A percentile compares a stretch with the other conserved stretches of the same genome.
Conservation (phyloP, 345 rosid species). For the thale cress (Arabidopsis thaliana) region DNA sequence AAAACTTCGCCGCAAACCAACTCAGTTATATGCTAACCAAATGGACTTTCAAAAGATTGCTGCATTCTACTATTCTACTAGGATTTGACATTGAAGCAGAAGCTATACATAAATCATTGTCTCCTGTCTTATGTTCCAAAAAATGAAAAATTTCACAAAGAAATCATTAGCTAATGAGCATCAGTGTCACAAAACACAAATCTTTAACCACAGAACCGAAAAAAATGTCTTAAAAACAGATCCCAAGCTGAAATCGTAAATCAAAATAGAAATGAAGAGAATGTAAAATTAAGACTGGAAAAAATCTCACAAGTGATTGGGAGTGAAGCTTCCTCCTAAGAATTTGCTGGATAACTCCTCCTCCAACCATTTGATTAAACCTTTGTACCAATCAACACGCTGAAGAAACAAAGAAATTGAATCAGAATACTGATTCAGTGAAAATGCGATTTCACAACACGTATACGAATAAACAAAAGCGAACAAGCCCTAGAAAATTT, state of each 20-base stretch:
- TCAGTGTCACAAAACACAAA: neutral
- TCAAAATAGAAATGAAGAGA: constrained; percentile 1
- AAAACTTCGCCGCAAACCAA: neutral
- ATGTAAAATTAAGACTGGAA: neutral
- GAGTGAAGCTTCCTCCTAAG: constrained; percentile 81
- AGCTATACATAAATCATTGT: constrained; percentile 3
- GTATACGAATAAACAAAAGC: constrained; percentile 8
- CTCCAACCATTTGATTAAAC: constrained; percentile 81
- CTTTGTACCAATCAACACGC: constrained; percentile 48
- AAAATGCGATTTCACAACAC: neutral
- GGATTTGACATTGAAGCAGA: constrained; percentile 1
- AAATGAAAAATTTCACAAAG: neutral
- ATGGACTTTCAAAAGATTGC: neutral
- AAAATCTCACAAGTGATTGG: constrained; percentile 61
- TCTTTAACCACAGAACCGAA: constrained; percentile 4
- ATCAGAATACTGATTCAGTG: neutral
- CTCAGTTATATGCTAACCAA: neutral
- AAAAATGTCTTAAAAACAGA: constrained; percentile 24
- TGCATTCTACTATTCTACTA: neutral
- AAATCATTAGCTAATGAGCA: neutral
- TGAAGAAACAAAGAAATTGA: constrained; percentile 26
- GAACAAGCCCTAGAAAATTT: constrained; percentile 35
- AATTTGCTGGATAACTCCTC: constrained; percentile 88
- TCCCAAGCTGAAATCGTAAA: constrained; percentile 24
- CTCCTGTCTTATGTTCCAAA: constrained; percentile 4